phyloP scores from a whole-genome alignment of 1,284 basidiomycete genomes.

The Agroathelia rolfsii region DNA sequence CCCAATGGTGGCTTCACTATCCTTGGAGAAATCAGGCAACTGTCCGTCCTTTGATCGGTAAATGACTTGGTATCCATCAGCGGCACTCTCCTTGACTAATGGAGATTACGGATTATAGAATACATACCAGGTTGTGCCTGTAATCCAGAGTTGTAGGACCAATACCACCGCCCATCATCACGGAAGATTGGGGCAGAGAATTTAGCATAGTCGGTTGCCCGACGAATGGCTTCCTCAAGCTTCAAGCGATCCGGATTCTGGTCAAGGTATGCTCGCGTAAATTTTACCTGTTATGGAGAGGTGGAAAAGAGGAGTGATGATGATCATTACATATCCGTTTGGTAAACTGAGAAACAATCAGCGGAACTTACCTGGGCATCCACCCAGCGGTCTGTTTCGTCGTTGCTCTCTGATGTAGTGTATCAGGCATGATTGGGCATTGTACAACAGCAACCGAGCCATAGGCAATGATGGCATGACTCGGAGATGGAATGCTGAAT shows the following conservation, averaged over 20 bases:
- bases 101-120: neutral
- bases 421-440: too few species aligned
- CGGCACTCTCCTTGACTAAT: too few species aligned
- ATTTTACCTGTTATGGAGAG: too few species aligned
- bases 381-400: conserved; percentile 59
- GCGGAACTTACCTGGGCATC: conserved; percentile 57
- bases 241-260: conserved; percentile 46
- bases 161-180: conserved; percentile 67
- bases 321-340: too few species aligned
- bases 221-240: conserved; percentile 50
- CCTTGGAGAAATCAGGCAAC: conserved; percentile 42
- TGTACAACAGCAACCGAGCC: too few species aligned
- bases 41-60: conserved; percentile 51
- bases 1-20: conserved; percentile 32
- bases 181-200: conserved; percentile 52
- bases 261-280: conserved; percentile 51
- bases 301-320: too few species aligned
- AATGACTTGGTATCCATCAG: conserved; percentile 41
- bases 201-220: conserved; percentile 65
- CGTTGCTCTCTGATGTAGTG: too few species aligned
- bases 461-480: too few species aligned
- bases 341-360: too few species aligned
- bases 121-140: conserved; percentile 50
- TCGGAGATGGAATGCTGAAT: too few species aligned
- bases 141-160: conserved; percentile 65